These are phyloP conservation scores for Sugiyamaella paludigena DNA, from an alignment of 1,139 yeast species.

Conservation along the genomic window DNA sequence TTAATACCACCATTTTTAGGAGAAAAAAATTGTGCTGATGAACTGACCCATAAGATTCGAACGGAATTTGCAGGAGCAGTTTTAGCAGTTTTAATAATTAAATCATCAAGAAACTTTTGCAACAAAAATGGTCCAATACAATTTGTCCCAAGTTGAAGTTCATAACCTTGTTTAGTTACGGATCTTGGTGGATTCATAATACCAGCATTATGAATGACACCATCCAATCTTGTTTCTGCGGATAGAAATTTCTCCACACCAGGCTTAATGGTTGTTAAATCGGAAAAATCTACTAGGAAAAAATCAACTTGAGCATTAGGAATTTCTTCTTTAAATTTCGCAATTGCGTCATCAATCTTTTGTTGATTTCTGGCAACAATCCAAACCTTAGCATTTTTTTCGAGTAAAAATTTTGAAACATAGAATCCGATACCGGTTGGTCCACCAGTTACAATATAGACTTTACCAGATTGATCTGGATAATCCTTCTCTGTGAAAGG, in stretches of 20 bases:
- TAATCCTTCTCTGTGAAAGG: slow-evolving; percentile 40
- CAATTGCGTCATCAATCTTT: slow-evolving; percentile 41
- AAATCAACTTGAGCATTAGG: slow-evolving; percentile 28
- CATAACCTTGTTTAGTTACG: slow-evolving; percentile 48
- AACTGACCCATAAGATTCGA: slow-evolving; percentile 49
- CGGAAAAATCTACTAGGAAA: slow-evolving; percentile 44
- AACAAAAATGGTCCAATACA: slow-evolving; percentile 51
- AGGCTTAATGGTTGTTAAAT: slow-evolving; percentile 45
- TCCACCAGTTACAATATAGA: slow-evolving; percentile 48
- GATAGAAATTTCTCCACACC: slow-evolving; percentile 41
- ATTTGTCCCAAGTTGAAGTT: slow-evolving; percentile 52
- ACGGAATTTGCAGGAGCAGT: slow-evolving; percentile 23
- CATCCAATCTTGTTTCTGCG: slow-evolving; percentile 30
- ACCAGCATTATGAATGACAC: slow-evolving; percentile 43
- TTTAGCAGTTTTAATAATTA: slow-evolving; percentile 40
- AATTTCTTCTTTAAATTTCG: slow-evolving; percentile 31
- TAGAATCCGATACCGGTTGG: slow-evolving; percentile 50
- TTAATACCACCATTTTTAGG: slow-evolving; percentile 31
- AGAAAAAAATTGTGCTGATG: slow-evolving; percentile 39
- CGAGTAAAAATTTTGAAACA: slow-evolving; percentile 41
- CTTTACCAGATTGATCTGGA: slow-evolving; percentile 46
- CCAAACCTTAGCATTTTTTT: slow-evolving; percentile 47
- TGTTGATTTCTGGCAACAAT: slow-evolving; percentile 42
- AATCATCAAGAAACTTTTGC: slow-evolving; percentile 47
- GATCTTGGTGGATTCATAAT: slow-evolving; percentile 47